Conservation (phyloP, 2,329 filamentous ascomycete species). For the Tetracladium maxilliforme region DNA sequence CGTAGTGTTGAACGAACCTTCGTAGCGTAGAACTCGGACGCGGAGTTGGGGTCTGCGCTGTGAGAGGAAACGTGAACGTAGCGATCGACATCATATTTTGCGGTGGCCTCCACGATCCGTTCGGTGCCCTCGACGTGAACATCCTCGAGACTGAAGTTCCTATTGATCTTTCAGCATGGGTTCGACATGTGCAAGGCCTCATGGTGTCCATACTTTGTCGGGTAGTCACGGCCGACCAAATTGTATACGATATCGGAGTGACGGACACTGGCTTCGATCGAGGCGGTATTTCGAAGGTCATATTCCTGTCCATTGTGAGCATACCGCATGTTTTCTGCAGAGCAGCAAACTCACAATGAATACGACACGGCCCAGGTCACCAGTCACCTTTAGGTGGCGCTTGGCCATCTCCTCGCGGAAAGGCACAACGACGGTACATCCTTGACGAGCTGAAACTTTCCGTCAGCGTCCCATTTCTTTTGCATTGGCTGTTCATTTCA, state of each 20-base stretch:
- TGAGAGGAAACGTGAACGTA: slow-evolving; percentile 95
- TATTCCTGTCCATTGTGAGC: slow-evolving; percentile 54
- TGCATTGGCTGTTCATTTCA: no score
- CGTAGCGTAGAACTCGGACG: slow-evolving; percentile 80
- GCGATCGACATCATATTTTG: slow-evolving; percentile 95
- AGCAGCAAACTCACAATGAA: slow-evolving; percentile 69
- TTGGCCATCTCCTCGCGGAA: slow-evolving; percentile 97
- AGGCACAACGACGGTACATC: slow-evolving; percentile 87
- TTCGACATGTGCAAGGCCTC: neutral
- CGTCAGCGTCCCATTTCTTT: slow-evolving; percentile 1
- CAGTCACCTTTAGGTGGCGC: slow-evolving; percentile 89
- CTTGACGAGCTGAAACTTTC: slow-evolving; percentile 71
- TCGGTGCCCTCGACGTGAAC: slow-evolving; percentile 87
- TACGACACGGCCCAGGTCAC: slow-evolving; percentile 77
- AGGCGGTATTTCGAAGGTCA: slow-evolving; percentile 85
- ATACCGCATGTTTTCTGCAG: slow-evolving; percentile 3
- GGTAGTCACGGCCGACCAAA: slow-evolving; percentile 83
- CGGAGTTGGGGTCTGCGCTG: slow-evolving; percentile 68
- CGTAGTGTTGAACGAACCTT: slow-evolving; percentile 41
- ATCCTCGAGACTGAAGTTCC: slow-evolving; percentile 87
- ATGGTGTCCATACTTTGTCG: slow-evolving; percentile 60
- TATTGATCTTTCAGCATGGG: slow-evolving; percentile 23
- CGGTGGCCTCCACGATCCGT: slow-evolving; percentile 83
- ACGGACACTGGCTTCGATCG: slow-evolving; percentile 89
- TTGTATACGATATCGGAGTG: slow-evolving; percentile 98